These are phyloP conservation scores for Tolypocladium endophyticum DNA, from an alignment of 2,329 filamentous ascomycete species.

Conservation along the genomic window DNA sequence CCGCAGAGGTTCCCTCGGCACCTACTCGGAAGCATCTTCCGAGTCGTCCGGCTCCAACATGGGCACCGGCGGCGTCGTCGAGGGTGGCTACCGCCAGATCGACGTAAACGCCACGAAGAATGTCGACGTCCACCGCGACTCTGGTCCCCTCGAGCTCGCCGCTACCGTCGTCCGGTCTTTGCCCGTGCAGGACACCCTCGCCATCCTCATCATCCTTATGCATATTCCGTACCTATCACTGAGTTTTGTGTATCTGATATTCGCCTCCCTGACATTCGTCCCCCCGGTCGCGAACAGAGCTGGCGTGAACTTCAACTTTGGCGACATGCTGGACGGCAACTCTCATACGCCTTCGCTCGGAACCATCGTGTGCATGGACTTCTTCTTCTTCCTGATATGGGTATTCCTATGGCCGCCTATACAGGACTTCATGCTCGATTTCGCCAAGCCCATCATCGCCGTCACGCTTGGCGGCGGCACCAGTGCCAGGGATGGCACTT, in stretches of 20 bases:
- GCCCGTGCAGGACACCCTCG: conserved; percentile 87
- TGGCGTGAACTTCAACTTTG: conserved; percentile 70
- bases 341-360: conserved; percentile 77
- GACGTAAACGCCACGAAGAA: conserved; percentile 62
- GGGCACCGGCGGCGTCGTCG: conserved; percentile 23
- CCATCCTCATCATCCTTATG: conserved; percentile 90
- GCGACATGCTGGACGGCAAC: conserved; percentile 84
- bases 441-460: conserved; percentile 88
- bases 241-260: conserved; percentile 82
- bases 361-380: conserved; percentile 75
- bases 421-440: conserved; percentile 78
- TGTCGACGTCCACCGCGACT: conserved; percentile 56
- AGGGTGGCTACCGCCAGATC: conserved; percentile 52
- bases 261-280: conserved; percentile 87
- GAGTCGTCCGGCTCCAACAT: conserved; percentile 37
- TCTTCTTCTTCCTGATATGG: conserved; percentile 75
- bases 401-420: conserved; percentile 78
- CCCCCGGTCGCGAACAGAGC: conserved; percentile 70
- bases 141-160: conserved; percentile 65
- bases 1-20: conserved; percentile 38
- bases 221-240: conserved; percentile 82
- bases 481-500: conserved; percentile 55
- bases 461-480: conserved; percentile 79
- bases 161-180: conserved; percentile 83
- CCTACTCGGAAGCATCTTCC: conserved; percentile 43